Base-by-base conservation (phyloP, 176 grass and related monocot species). In the Oryza brachyantha region DNA sequence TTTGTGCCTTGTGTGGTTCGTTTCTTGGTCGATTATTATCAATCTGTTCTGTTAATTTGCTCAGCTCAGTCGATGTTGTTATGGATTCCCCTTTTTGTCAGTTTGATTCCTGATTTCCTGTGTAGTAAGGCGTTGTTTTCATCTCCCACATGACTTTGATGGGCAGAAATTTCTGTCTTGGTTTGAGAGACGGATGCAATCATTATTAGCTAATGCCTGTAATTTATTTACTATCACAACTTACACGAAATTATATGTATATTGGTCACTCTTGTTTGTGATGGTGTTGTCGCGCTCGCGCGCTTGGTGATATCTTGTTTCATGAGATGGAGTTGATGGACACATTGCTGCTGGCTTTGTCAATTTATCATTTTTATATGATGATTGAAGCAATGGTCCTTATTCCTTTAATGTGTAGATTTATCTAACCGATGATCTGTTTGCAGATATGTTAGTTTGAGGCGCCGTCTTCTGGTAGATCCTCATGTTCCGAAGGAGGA, bases 391-490 rank as follows among this genome's bases (percentile, higher is more conserved):
- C 63, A 61, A 77, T 29, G 10, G 3, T 64, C 32, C 69, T 74
- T 74, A 40, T 43, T 31, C 58, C 14, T 58, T 54, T 31, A 7
- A 75, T 14, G 13, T 68, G 21, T 28, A 24, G 67, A 75, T 76
- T 74, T 63, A 26, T 46, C 25, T 17, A 86, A 62, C 40, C 28
- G n/a, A 22, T 58, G 10, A 31, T 73, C 34, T 63, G 5, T 55
- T 77, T 82, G 63, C 72, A 98, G 96, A 35, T 99, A 99, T 86
- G 96, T 91, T 52, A 84, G 74, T 84, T 80, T 99, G 72, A 90
- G 76, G 35, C 92, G 96, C 4, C 85, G 83, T 37, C 88, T 93
- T 76, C 79, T 99, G 27, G 80, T 89, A 73, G 88, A 99, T 81
- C 90, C 90, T 73, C 90, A 95, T 66, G 61, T 89, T 35, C 71